Conservation (phyloP, 1,284 basidiomycete genomes). For the Trichosporon sp. region DNA sequence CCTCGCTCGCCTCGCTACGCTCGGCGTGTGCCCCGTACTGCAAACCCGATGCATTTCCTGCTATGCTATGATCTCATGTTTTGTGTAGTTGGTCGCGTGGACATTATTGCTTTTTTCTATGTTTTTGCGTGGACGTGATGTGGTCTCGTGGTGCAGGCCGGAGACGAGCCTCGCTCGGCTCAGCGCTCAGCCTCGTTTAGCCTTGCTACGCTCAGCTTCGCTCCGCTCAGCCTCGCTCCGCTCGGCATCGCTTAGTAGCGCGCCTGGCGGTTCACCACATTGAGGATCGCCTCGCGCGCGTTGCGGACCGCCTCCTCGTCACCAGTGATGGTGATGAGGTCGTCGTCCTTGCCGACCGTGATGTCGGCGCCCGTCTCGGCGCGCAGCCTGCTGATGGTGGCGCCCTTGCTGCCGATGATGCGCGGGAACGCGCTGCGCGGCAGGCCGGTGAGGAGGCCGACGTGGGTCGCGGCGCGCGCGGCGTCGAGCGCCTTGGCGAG, state of each 20-base stretch:
- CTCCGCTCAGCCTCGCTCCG: neutral
- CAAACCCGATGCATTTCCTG: neutral
- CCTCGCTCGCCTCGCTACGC: no score
- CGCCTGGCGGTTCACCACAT: constrained; percentile 54
- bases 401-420: constrained; percentile 67
- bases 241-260: constrained; percentile 6
- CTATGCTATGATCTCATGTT: neutral
- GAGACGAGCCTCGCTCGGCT: neutral
- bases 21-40: neutral
- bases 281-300: constrained; percentile 75
- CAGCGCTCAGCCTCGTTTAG: neutral
- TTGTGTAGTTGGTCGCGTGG: neutral
- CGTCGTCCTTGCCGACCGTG: constrained; percentile 74
- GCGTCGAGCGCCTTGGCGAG: constrained; percentile 67
- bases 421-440: constrained; percentile 57
- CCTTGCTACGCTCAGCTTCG: neutral
- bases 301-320: constrained; percentile 62
- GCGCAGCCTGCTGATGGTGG: constrained; percentile 79
- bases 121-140: no score
- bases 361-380: constrained; percentile 84
- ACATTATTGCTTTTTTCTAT: neutral
- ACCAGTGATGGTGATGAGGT: constrained; percentile 75
- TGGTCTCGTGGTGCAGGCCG: no score
- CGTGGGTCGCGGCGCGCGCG: constrained; percentile 57
- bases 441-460: constrained; percentile 50